A percentile compares a stretch with the other conserved stretches of the same genome.
Conservation (phyloP, 495 filamentous ascomycete genomes). For the Terfezia boudieri region DNA sequence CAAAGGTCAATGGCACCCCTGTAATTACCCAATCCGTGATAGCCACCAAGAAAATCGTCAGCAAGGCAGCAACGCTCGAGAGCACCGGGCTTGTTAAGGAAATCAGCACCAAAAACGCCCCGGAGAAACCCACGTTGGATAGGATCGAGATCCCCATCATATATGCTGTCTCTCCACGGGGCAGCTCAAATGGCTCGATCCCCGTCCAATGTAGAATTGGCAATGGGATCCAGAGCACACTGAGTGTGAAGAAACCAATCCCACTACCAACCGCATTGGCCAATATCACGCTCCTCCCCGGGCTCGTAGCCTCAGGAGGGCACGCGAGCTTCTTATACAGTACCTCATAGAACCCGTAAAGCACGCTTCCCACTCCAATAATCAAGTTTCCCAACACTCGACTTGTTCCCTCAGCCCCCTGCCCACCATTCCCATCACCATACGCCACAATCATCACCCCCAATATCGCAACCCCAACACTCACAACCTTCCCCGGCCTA, state of each 20-base stretch:
- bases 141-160: constrained; percentile 59
- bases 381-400: constrained; percentile 66
- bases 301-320: constrained; percentile 66
- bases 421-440: constrained; percentile 35
- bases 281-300: constrained; percentile 70
- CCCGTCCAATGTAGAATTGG: constrained; percentile 60
- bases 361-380: constrained; percentile 76
- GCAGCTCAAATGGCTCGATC: constrained; percentile 61
- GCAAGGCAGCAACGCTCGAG: constrained; percentile 68
- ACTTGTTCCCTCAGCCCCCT: constrained; percentile 24
- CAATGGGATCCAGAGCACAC: constrained; percentile 80
- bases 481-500: constrained; percentile 54
- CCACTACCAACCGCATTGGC: constrained; percentile 74
- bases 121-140: constrained; percentile 74
- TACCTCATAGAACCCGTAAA: constrained; percentile 95
- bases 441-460: constrained; percentile 88
- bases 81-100: constrained; percentile 79
- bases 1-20: constrained; percentile 45
- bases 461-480: constrained; percentile 63
- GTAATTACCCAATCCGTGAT: constrained; percentile 72
- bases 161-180: constrained; percentile 49
- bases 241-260: constrained; percentile 36
- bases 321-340: constrained; percentile 83
- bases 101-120: constrained; percentile 83
- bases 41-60: constrained; percentile 92